Evolutionary conservation across 2,329 filamentous ascomycete species (phyloP), one percentile per base, ranked within the genome.

Genomic region (Aureobasidium zeae): DNA sequence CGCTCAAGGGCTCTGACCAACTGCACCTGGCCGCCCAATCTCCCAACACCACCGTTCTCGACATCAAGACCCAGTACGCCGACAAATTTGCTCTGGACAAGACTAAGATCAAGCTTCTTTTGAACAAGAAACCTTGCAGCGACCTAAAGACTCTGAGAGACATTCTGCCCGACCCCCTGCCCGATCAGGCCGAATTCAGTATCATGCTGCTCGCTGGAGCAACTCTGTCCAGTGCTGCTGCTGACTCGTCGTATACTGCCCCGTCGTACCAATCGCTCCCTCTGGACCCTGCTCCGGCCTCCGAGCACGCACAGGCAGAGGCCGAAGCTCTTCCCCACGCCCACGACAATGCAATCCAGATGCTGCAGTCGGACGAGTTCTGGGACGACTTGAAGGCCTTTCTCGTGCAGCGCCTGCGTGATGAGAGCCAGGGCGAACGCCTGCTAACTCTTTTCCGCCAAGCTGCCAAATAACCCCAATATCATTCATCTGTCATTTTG

Each of bases 351-450:
- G 52, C 53, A 6, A 42, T 64, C 43, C 74, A 75, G 20, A 72
- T 82, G 15, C 58, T 94, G 51, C 67, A 76, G 56, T 81, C 77
- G 10, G 76, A 81, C 5, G 79, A 74, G 44, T 98, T 98, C 59
- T 98, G 91, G 91, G 66, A 65, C 7, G 91, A 96, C 66, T 63
- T 98, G 50, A 78, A 79, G 57, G 83, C 76, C 0, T 96, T 89
- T 63, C 60, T 98, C 60, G 66, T 78, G 57, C 83, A 88, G 67
- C 76, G 86, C 59, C 65, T 94, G 54, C 79, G 82, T 63, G 83
- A 93, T 58, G 78, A 72, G 39, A 60, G 59, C 2, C 71, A 75
- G 57, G 84, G 82, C 1, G 75, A 76, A 52, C 74, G 78, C 54
- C 61, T 89, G 55, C 73, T 74, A 25, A 67, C 61, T 4, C 60